phyloP scores from a whole-genome alignment of 495 filamentous ascomycete genomes.

The Rusavskia elegans region DNA sequence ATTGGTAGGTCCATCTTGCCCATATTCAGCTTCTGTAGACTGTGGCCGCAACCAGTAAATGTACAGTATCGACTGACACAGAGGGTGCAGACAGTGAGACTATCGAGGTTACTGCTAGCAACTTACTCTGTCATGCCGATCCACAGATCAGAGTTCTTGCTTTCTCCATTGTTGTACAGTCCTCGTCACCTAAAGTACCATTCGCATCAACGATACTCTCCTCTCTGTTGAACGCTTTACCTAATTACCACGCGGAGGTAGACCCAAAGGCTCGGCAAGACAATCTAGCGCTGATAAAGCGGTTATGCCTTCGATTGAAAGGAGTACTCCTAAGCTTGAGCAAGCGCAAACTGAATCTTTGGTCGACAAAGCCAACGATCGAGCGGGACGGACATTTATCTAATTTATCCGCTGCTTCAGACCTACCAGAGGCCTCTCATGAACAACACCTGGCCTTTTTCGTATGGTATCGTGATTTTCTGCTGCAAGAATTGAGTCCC shows the following conservation, averaged over 20 bases:
- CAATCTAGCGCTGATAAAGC: constrained; percentile 47
- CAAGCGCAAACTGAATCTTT: background rate
- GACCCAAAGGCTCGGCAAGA: constrained; percentile 71
- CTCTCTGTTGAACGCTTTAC: constrained; percentile 44
- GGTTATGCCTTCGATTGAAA: constrained; percentile 39
- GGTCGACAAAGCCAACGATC: background rate
- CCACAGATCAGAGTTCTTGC: constrained; percentile 54
- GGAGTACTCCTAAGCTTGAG: background rate
- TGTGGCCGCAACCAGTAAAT: too few species aligned
- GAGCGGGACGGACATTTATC: background rate
- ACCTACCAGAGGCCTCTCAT: background rate
- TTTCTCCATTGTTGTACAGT: constrained; percentile 56
- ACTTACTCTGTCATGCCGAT: constrained; percentile 46
- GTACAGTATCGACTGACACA: too few species aligned
- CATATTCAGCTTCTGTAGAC: too few species aligned
- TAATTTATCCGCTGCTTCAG: too few species aligned
- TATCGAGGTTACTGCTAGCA: constrained; percentile 22
- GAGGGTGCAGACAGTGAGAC: background rate
- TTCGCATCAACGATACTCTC: constrained; percentile 40
- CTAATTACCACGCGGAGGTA: constrained; percentile 61
- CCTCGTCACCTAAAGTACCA: constrained; percentile 52
- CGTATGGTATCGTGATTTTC: constrained; percentile 49
- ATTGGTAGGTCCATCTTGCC: background rate
- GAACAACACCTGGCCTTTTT: constrained; percentile 40
- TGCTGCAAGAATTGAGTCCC: constrained; percentile 55